A percentile compares a stretch with the other conserved stretches of the same genome.
Conservation (phyloP, 2,329 filamentous ascomycete genomes). For the Botrytis paeoniae region DNA sequence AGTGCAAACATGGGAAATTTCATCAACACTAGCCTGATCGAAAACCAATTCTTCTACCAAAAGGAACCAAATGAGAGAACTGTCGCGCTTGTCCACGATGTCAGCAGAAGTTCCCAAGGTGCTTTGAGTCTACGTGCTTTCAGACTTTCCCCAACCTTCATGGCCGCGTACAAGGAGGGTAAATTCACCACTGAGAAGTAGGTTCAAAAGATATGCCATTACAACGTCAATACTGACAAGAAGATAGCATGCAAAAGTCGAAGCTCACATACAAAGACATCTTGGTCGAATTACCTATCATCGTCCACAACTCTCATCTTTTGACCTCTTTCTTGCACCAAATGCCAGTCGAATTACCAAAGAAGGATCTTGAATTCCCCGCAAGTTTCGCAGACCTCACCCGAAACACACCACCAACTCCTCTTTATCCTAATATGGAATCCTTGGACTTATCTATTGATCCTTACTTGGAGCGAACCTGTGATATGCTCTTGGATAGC, state of each 20-base stretch:
- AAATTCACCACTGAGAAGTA: constrained; percentile 98
- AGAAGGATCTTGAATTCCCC: constrained; percentile 70
- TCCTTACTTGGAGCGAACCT: constrained; percentile 97
- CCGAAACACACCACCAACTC: constrained; percentile 57
- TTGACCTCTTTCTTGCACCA: constrained; percentile 95
- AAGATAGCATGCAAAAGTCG: constrained; percentile 79
- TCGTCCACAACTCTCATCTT: constrained; percentile 94
- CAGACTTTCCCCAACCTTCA: constrained; percentile 81
- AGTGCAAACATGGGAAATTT: constrained; percentile 99
- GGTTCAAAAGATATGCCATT: constrained; percentile 37
- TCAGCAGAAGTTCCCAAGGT: constrained; percentile 91
- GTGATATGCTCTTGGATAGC: constrained; percentile 90
- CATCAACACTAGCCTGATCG: constrained; percentile 88
- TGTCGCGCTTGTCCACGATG: constrained; percentile 88
- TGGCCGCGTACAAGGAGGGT: constrained; percentile 86
- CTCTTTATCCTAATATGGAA: constrained; percentile 85
- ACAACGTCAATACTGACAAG: constrained; percentile 20
- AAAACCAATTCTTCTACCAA: constrained; percentile 98
- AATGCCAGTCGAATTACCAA: constrained; percentile 65
- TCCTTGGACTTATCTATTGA: constrained; percentile 86
- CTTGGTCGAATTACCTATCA: constrained; percentile 82
- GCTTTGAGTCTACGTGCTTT: constrained; percentile 87
- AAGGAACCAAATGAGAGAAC: constrained; percentile 83
- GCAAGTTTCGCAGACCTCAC: constrained; percentile 75
- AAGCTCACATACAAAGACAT: constrained; percentile 94